Evolutionary conservation across 2,329 filamentous ascomycete species (phyloP).

Genomic region (Gaeumannomyces sp.): DNA sequence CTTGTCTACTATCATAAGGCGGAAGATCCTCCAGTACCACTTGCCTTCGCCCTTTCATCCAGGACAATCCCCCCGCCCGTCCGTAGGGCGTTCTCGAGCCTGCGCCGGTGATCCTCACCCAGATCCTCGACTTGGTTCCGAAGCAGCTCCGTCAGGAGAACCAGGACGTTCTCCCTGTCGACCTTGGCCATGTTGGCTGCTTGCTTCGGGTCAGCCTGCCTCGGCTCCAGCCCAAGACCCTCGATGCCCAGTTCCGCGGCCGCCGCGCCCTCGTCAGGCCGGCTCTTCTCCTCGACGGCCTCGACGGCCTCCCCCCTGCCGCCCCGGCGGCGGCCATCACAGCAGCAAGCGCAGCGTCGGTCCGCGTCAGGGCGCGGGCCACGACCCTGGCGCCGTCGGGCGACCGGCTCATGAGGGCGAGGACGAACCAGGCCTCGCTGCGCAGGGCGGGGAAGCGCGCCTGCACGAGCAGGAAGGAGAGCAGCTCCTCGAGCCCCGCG

Average conservation of each 20-base stretch:
- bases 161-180: constrained; percentile 56
- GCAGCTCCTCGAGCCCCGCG: constrained; percentile 30
- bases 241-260: constrained; percentile 19
- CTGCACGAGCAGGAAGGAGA: constrained; percentile 50
- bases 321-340: background rate
- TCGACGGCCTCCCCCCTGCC: background rate
- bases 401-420: constrained; percentile 53
- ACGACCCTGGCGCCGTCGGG: constrained; percentile 42
- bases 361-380: constrained; percentile 33
- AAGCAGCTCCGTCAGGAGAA: constrained; percentile 50
- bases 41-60: constrained; percentile 16
- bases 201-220: constrained; percentile 38
- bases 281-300: constrained; percentile 12
- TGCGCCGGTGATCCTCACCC: constrained; percentile 28
- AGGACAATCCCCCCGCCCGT: constrained; percentile 41
- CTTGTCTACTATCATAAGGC: too few relatives aligned
- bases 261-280: constrained; percentile 11
- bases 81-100: constrained; percentile 43
- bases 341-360: constrained; percentile 18
- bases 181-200: constrained; percentile 40
- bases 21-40: too few relatives aligned
- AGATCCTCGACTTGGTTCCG: constrained; percentile 36
- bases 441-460: constrained; percentile 52
- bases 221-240: constrained; percentile 37
- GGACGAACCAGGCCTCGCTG: constrained; percentile 56